Conservation (phyloP, 169 alveolate species). For the Plasmodium chabaudi region DNA sequence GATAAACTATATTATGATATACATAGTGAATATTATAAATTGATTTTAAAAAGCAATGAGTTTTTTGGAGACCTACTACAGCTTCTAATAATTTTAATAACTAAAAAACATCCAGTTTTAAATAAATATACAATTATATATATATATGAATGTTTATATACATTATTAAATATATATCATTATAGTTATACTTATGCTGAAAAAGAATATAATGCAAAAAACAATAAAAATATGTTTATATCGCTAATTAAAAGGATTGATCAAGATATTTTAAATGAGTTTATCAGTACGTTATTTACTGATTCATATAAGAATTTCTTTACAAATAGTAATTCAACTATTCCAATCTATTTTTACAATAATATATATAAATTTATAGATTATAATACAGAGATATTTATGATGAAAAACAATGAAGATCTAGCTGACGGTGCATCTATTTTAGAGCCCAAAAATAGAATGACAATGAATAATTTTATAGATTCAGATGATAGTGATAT, state of each 20-base stretch:
- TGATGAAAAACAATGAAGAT: background rate
- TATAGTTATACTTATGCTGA: slow-evolving; percentile 10
- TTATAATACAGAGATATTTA: slow-evolving; percentile 67
- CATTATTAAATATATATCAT: slow-evolving; percentile 64
- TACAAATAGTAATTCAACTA: slow-evolving; percentile 20
- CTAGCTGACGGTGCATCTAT: background rate
- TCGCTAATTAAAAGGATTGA: slow-evolving; percentile 55
- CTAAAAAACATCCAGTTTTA: slow-evolving; percentile 70
- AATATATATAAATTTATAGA: slow-evolving; percentile 67
- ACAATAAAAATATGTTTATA: slow-evolving; percentile 68
- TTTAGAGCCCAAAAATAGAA: background rate
- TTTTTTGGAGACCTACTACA: slow-evolving; percentile 58
- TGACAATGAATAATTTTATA: background rate
- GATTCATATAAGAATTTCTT: slow-evolving; percentile 58
- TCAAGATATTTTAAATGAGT: slow-evolving; percentile 4
- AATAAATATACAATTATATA: slow-evolving; percentile 69
- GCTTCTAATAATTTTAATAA: slow-evolving; percentile 45
- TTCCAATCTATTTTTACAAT: slow-evolving; percentile 54
- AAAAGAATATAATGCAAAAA: background rate
- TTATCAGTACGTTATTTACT: slow-evolving; percentile 47
- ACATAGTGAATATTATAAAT: slow-evolving; percentile 61
- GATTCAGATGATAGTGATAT: background rate
- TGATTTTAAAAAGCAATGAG: slow-evolving; percentile 40
- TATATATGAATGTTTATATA: slow-evolving; percentile 73
- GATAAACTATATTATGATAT: slow-evolving; percentile 37